Percentiles rank a stretch among this genome's conserved stretches.
These are phyloP conservation scores for Trichothecium sympodiale DNA, from an alignment of 2,329 filamentous ascomycete species.

Conservation along the genomic window DNA sequence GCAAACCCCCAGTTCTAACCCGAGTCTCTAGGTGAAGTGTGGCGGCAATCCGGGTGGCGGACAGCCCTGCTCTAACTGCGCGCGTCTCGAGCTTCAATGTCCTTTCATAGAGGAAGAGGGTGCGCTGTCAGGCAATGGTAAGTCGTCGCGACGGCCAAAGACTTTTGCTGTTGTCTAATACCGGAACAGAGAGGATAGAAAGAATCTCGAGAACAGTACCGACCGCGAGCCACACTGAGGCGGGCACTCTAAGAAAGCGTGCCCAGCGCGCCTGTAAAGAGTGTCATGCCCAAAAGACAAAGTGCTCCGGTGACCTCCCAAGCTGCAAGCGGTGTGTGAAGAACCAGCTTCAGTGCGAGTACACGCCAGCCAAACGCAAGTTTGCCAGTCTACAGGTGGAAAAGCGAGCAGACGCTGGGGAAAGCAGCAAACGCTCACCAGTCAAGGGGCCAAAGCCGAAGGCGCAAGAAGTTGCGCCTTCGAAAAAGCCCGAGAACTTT, in stretches of 20 bases:
- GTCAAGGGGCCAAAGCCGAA: conserved; percentile 4
- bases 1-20: no score
- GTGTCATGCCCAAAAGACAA: conserved; percentile 31
- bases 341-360: conserved; percentile 25
- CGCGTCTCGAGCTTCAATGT: conserved; percentile 23
- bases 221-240: conserved; percentile 28
- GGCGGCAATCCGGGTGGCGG: conserved; percentile 20
- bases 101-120: conserved; percentile 13
- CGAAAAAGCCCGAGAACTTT: conserved; percentile 3
- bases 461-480: no score
- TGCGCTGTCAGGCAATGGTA: no score
- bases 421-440: conserved; percentile 1
- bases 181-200: no score
- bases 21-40: conserved; percentile 30
- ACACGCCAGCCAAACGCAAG: conserved; percentile 25
- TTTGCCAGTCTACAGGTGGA: conserved; percentile 21
- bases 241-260: conserved; percentile 27
- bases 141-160: no score
- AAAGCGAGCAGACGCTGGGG: conserved; percentile 1
- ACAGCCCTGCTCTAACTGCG: conserved; percentile 25
- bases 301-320: conserved; percentile 29
- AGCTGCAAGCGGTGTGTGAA: conserved; percentile 25
- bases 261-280: conserved; percentile 30
- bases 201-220: conserved; percentile 25
- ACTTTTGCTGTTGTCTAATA: no score